Percentiles rank a stretch among this genome's conserved stretches.
phyloP scores from a whole-genome alignment of 2,329 filamentous ascomycete genomes.

The Pseudocercospora cruenta region DNA sequence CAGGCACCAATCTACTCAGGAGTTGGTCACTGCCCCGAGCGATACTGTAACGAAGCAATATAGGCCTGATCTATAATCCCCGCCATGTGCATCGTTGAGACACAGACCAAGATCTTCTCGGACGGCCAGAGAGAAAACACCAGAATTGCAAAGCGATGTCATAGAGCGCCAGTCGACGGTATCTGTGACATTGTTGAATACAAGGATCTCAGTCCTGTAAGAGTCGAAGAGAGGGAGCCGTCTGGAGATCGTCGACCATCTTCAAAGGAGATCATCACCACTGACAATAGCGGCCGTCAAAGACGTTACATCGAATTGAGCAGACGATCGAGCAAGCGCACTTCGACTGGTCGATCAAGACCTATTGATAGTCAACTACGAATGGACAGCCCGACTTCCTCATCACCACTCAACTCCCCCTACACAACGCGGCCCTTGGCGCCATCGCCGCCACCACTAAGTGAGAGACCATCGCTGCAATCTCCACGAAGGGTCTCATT shows the following conservation, averaged over 20 bases:
- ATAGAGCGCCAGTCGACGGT: slow-evolving; percentile 22
- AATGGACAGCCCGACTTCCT: slow-evolving; percentile 24
- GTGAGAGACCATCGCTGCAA: slow-evolving; percentile 10
- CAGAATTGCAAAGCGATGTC: slow-evolving; percentile 30
- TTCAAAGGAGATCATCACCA: slow-evolving; percentile 27
- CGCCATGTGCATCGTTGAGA: slow-evolving; percentile 39
- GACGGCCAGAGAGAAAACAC: slow-evolving; percentile 28
- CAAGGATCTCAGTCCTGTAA: slow-evolving; percentile 19
- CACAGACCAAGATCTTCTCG: slow-evolving; percentile 33
- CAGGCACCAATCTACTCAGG: slow-evolving; percentile 5
- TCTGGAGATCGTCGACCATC: slow-evolving; percentile 16
- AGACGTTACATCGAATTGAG: slow-evolving; percentile 30
- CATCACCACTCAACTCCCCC: slow-evolving; percentile 19
- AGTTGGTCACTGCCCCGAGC: background rate
- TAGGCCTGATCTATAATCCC: background rate
- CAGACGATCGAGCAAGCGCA: slow-evolving; percentile 27
- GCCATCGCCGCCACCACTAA: slow-evolving; percentile 20
- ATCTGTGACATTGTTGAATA: slow-evolving; percentile 31
- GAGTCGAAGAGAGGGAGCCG: slow-evolving; percentile 29
- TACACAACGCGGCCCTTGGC: slow-evolving; percentile 26
- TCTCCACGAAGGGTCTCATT: slow-evolving; percentile 14
- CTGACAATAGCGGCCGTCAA: slow-evolving; percentile 29
- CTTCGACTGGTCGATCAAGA: slow-evolving; percentile 22
- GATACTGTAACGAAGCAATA: background rate
- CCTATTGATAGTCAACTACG: slow-evolving; percentile 21